Conservation (phyloP, 345 rosid genomes). For the Brassica cretica region DNA sequence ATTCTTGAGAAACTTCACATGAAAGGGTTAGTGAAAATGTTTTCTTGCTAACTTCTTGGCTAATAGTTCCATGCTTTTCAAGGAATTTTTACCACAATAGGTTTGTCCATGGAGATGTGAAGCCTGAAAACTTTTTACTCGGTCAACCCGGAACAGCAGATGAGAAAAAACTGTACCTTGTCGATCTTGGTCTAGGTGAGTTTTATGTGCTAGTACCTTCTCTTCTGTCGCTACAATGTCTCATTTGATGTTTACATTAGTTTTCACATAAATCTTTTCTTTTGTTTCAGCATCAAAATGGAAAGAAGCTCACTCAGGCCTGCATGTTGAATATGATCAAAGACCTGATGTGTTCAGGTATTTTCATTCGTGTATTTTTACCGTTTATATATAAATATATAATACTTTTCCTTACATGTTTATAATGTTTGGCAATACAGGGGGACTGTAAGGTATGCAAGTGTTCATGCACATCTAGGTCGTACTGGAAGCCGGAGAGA, state of each 20-base stretch:
- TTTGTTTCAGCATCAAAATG: constrained; percentile 76
- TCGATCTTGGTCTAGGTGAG: constrained; percentile 93
- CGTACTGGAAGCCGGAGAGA: constrained; percentile 93
- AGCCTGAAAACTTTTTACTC: constrained; percentile 91
- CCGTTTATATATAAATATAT: background rate
- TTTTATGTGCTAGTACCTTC: constrained; percentile 10
- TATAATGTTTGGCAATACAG: constrained; percentile 42
- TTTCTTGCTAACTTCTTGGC: background rate
- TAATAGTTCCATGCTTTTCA: background rate
- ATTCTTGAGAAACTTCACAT: constrained; percentile 87
- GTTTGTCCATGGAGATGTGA: constrained; percentile 94
- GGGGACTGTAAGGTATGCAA: constrained; percentile 95
- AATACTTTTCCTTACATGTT: background rate
- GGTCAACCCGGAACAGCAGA: constrained; percentile 83
- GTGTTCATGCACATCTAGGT: constrained; percentile 95
- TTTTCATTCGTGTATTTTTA: background rate
- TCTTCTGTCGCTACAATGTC: background rate
- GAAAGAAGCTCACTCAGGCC: constrained; percentile 74
- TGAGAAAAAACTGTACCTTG: constrained; percentile 85
- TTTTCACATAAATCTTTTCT: constrained; percentile 12
- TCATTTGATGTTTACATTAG: background rate
- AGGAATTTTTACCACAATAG: constrained; percentile 3
- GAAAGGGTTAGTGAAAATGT: constrained; percentile 59
- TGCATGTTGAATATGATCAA: constrained; percentile 93
- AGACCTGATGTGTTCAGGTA: constrained; percentile 97